Evolutionary conservation across 176 grass and related monocot species (phyloP), one percentile per base, ranked within the genome.

Genomic region (Triticum timopheevii): DNA sequence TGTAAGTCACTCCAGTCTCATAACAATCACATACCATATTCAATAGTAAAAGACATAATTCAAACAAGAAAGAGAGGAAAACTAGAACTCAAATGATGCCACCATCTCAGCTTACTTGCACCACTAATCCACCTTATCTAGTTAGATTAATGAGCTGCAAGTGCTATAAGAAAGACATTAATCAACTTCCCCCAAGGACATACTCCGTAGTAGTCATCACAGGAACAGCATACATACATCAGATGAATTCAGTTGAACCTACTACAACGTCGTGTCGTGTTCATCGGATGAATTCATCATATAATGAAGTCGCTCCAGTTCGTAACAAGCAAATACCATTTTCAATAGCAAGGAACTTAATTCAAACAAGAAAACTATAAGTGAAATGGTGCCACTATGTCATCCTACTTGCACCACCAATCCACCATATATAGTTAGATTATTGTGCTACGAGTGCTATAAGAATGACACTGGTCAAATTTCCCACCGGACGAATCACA

Each of bases 361-460:
- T 42, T 44, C 11, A 27, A 36, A 59, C 10, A 79, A 42, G 19
- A 42, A 83, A 34, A 44, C 28, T 34, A 13, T 22, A 49, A 16
- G 20, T 52, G 65, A 84, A 84, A 40, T 19, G 45, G 35, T 16
- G 25, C 25, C 24, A 30, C 13, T 34, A 67, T 65, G 36, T 36
- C 36, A 69, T 49, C 33, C 34, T 83, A 50, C 10, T 88, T 79
- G 74, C 65, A 82, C 35, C 59, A 66, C 5, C 27, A 73, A 23
- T 73, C 71, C 23, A 74, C 1, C 40, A 56, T 78, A 70, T 70
- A 15, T 44, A 66, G 69, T 25, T 36, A 69, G 38, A 65, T 33
- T n/a, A 47, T 16, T 31, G 5, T 22, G 7, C 34, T 59, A 44
- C 11, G 67, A 11, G 6, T 36, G 35, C 24, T 61, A 47, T 30